Evolutionary conservation across 768 basidiomycete species (phyloP), one percentile per base, ranked within the genome.

Genomic region (Exsudoporus frostii): DNA sequence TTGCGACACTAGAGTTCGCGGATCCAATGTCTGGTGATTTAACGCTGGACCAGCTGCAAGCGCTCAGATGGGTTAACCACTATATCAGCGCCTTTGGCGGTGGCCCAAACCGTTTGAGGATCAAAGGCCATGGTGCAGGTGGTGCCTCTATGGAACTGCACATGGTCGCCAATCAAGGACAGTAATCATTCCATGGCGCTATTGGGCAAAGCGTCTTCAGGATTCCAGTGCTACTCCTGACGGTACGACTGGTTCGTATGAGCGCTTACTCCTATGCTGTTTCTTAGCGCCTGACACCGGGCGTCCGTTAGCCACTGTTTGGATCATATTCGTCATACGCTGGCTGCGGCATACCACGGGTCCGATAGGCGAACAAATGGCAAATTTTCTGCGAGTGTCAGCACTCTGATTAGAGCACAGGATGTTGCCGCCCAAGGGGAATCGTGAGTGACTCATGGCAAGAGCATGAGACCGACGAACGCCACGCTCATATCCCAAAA

Each of bases 121-220:
- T 83, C 62, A 82, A 82, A 51, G 85, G 85, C 1, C 71, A 87
- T 60, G 83, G 83, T 55, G 82, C 81, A 0, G 83, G 82, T 17
- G 82, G 74, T 1, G 66, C 75, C 25, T 81, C 79, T 0, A 76
- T 84, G 4, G 80, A 81, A 60, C 69, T 86, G n/a, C 82, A 84
- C 57, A 71, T 85, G 38, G 71, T 82, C 5, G 79, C 79, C 2
- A 70, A 75, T 43, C 60, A 63, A 24, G 66, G 65, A 19, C 63
- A 72, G 44, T 52, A 63, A 17, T 61, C 83, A 9, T 86, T 86
- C 65, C 68, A 71, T 11, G 72, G 71, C 13, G 85, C 79, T 9
- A 85, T 86, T 56, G 80, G 77, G 1, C 85, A 87, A 65, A 85
- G 83, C 58, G 77, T 84, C 20, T 83, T 73, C 57, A 69, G 84